These are phyloP conservation scores for Sicyos edulis DNA, from an alignment of 306 rosid genomes.

Conservation along the genomic window DNA sequence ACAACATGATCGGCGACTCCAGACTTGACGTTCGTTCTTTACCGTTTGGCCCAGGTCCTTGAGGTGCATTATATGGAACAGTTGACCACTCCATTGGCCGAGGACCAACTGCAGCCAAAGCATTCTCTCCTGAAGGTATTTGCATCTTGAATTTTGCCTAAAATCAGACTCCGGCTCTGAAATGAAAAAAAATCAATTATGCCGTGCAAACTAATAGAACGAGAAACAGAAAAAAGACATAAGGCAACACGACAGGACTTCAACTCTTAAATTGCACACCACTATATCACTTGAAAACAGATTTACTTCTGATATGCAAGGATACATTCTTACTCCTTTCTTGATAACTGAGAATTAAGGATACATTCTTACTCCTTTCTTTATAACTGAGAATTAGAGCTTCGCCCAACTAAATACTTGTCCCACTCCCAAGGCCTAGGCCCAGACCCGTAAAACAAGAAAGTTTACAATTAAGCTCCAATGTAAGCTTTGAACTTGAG, in stretches of 20 bases:
- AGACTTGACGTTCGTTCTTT: slow-evolving; percentile 74
- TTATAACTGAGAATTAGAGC: too few relatives aligned
- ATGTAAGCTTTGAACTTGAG: too few relatives aligned
- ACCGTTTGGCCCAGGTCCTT: slow-evolving; percentile 56
- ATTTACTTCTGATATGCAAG: neutral
- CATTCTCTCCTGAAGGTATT: slow-evolving; percentile 55
- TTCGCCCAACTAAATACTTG: too few relatives aligned
- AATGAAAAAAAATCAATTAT: neutral
- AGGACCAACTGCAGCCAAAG: slow-evolving; percentile 66
- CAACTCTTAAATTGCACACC: neutral
- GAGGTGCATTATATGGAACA: slow-evolving; percentile 55
- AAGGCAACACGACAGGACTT: neutral
- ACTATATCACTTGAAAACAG: neutral
- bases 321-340: neutral
- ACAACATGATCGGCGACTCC: slow-evolving; percentile 85
- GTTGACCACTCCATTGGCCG: slow-evolving; percentile 91
- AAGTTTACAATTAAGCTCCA: too few relatives aligned
- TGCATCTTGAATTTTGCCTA: slow-evolving; percentile 46
- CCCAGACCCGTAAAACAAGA: too few relatives aligned
- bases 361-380: too few relatives aligned
- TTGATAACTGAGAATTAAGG: too few relatives aligned
- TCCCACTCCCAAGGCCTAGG: too few relatives aligned
- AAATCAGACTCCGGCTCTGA: slow-evolving; percentile 7
- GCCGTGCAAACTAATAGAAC: neutral
- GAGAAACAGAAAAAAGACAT: neutral